Percentiles rank a stretch among this genome's conserved stretches.
phyloP scores from a whole-genome alignment of 78 protist genomes.

The Dictyostelium brefeldianum region DNA sequence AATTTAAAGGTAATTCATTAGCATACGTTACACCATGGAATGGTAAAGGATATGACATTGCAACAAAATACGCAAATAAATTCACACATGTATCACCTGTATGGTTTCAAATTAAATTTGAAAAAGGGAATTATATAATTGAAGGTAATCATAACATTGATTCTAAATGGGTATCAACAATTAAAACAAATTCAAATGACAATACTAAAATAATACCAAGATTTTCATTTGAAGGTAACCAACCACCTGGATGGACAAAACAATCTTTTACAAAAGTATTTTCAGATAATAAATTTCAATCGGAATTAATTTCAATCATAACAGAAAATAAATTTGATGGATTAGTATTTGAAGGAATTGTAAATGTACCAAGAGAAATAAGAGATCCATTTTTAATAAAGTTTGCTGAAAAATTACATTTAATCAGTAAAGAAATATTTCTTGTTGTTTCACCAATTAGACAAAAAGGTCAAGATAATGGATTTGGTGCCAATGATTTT shows the following conservation, averaged over 20 bases:
- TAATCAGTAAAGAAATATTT: conserved; percentile 25
- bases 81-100: conserved; percentile 67
- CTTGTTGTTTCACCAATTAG: conserved; percentile 41
- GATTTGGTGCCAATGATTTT: conserved; percentile 20
- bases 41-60: conserved; percentile 28
- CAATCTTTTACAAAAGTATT: too few relatives aligned
- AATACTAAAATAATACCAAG: conserved; percentile 48
- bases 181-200: not conserved
- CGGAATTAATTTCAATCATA: too few relatives aligned
- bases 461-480: conserved; percentile 2
- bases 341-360: conserved; percentile 51
- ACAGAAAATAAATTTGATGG: conserved; percentile 51
- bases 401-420: not conserved
- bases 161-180: conserved; percentile 21
- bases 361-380: not conserved
- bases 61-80: conserved; percentile 10
- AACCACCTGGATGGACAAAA: not conserved
- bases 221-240: conserved; percentile 30
- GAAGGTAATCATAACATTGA: conserved; percentile 55
- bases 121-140: not conserved
- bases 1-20: conserved; percentile 2
- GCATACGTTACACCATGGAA: conserved; percentile 74
- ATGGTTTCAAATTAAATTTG: conserved; percentile 41
- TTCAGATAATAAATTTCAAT: not conserved
- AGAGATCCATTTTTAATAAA: conserved; percentile 36